Percentiles rank a stretch among this genome's conserved stretches.
Conservation (phyloP, 2,329 filamentous ascomycete species). For the Pseudocercospora fijiensis region DNA sequence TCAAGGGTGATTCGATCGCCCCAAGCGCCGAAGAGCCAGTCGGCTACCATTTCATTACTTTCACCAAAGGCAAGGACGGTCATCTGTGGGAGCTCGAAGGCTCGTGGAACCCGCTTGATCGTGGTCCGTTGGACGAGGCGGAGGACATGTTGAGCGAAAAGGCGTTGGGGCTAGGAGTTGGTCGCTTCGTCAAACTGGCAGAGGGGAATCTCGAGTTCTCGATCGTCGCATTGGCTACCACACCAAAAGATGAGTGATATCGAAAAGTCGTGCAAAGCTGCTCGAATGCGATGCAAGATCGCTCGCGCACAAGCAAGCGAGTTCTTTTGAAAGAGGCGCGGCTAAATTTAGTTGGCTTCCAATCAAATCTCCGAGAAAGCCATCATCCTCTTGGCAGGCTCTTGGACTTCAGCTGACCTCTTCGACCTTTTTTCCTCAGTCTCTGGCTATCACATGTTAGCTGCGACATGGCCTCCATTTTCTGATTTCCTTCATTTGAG, state of each 20-base stretch:
- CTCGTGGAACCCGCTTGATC: conserved; percentile 45
- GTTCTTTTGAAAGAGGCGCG: neutral
- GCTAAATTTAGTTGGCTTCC: neutral
- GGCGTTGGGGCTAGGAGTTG: conserved; percentile 45
- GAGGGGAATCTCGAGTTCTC: conserved; percentile 46
- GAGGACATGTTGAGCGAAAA: conserved; percentile 48
- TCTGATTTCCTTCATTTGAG: too few relatives aligned
- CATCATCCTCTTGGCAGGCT: too few relatives aligned
- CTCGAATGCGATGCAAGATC: neutral
- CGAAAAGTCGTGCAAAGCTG: neutral
- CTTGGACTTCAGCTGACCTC: neutral
- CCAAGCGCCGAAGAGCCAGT: conserved; percentile 35
- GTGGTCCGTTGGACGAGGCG: conserved; percentile 41
- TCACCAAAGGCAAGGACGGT: conserved; percentile 48
- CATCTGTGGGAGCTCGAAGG: conserved; percentile 47
- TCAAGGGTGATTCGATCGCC: conserved; percentile 43
- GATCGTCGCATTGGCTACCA: conserved; percentile 44
- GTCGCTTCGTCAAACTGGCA: conserved; percentile 42
- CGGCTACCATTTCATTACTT: conserved; percentile 49
- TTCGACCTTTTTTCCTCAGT: neutral
- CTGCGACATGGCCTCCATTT: too few relatives aligned
- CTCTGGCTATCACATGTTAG: neutral
- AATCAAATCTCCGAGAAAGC: neutral
- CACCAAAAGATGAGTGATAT: conserved; percentile 9
- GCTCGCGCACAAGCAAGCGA: too few relatives aligned